Evolutionary conservation across 2,329 filamentous ascomycete species (phyloP), one percentile per base, ranked within the genome.

Genomic region (Xylariaceae sp.): DNA sequence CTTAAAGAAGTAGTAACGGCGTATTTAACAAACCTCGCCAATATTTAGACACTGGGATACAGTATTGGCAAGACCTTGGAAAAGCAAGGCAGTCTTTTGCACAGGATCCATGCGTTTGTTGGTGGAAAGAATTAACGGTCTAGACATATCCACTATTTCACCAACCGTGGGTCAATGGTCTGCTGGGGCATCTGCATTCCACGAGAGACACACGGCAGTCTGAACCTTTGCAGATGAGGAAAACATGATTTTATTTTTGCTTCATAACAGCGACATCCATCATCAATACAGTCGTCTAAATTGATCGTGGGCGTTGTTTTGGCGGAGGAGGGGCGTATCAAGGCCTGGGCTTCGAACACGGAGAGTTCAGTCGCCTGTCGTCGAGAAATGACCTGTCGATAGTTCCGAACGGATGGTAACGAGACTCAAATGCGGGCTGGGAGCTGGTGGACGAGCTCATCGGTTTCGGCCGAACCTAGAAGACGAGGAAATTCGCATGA

Each of bases 381-480:
- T 70, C 69, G 68, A 62, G 61, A 39, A 50, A 55, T 49, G 54
- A 53, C 53, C 55, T 60, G 61, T 63, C 59, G 62, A 61, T 57
- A 58, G 58, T 66, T 64, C 63, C 63, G 62, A 63, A 64, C 64
- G 61, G 64, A 55, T 62, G 51, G 56, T 49, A 62, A 65, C 62
- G 64, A 58, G 61, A 65, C 66, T 67, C 59, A 62, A 58, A 56
- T 53, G 59, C 56, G 64, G 65, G 54, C 52, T 61, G 62, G 62
- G 63, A 66, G 66, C 66, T 65, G 54, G 57, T 66, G 65, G 64
- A 64, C 34, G 62, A 69, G 71, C 71, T 86, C 92, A 96, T 89
- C 91, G 90, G 80, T 62, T 63, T 64, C 92, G 89, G 82, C 91
- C 90, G 88, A 96, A 96, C 88, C 91, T 96, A 89, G 82, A 89